A percentile compares a stretch with the other conserved stretches of the same genome.
phyloP scores from a whole-genome alignment of 352 stramenopile species.

The Phytophthora meadii region DNA sequence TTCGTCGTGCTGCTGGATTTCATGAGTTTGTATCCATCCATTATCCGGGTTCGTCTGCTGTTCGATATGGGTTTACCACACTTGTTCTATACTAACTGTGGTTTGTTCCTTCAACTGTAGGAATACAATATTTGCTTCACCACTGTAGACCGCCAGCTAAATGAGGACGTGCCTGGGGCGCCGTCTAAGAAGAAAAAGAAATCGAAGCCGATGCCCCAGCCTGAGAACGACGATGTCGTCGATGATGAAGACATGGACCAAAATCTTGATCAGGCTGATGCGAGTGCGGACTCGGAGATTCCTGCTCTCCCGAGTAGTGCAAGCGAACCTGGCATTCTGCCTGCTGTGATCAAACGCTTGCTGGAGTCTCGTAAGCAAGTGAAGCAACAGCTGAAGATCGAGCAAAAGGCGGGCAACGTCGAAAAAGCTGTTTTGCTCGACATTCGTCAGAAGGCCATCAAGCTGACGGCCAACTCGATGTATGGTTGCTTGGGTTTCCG shows the following conservation, averaged over 20 bases:
- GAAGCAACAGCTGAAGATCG: slow-evolving; percentile 97
- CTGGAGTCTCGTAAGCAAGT: slow-evolving; percentile 98
- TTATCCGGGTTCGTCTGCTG: slow-evolving; percentile 90
- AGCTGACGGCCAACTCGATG: slow-evolving; percentile 99
- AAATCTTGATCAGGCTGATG: slow-evolving; percentile 63
- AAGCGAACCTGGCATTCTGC: slow-evolving; percentile 92
- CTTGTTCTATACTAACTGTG: slow-evolving; percentile 8
- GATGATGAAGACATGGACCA: slow-evolving; percentile 85
- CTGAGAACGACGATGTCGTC: slow-evolving; percentile 75
- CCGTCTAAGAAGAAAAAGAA: slow-evolving; percentile 66
- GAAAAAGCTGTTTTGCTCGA: slow-evolving; percentile 93
- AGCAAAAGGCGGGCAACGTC: slow-evolving; percentile 89
- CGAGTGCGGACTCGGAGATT: slow-evolving; percentile 84
- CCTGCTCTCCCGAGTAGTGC: slow-evolving; percentile 81
- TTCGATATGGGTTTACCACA: background rate
- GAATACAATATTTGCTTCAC: slow-evolving; percentile 99
- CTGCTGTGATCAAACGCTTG: slow-evolving; percentile 97
- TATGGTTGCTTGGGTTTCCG: slow-evolving; percentile 99
- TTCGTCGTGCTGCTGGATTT: slow-evolving; percentile 99
- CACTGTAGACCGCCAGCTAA: slow-evolving; percentile 93
- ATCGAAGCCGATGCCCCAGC: slow-evolving; percentile 52
- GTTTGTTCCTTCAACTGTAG: slow-evolving; percentile 52
- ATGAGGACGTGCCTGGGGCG: slow-evolving; percentile 51
- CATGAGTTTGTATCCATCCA: slow-evolving; percentile 99
- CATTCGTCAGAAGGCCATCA: slow-evolving; percentile 99